Base-by-base conservation (phyloP, 1,284 basidiomycete species). In the Omphalotus olearius region DNA sequence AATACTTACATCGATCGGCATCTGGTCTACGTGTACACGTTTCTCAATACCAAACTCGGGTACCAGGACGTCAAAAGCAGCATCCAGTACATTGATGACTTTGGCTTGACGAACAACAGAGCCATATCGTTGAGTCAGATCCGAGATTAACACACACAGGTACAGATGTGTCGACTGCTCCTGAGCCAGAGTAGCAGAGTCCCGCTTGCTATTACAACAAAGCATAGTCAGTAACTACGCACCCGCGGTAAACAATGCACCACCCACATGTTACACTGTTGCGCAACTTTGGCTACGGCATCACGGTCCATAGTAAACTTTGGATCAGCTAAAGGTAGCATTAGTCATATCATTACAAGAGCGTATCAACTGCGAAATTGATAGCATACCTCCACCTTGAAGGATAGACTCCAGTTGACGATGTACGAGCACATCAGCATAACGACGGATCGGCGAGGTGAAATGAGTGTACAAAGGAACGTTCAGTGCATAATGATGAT, bases 11-110 rank as follows among this genome's bases (percentile, higher is more conserved):
- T 95, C 91, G 51, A 96, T 91, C 14, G 97, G 96, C 87, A 99
- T 97, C 71, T 98, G 94, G 68, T 99, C 97, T 44, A 96, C 91
- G 63, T 99, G 96, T 2, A 98, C 93, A 44, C 96, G 83, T 78
- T 99, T 99, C 75, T 99, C 97, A 61, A 99, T 95, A 44, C 92
- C 91, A 63, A 97, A 96, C 64, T 97, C 94, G 45, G 93, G 91
- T 43, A 94, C 80, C 25, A 93, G 72, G 38, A 99, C 93, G 65
- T 99, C 97, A 60, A 99, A 98, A 0, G 96, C 95, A 51, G 93
- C 87, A 62, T 98, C 95, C 26, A 97, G 78, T 16, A 99, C 96
- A 50, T 87, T 88, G 53, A 97, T 91, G 53, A 99, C 96, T 57
- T 86, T 89, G 14, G 94, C 97, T 60, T 90, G 85, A 54, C 94